Base-by-base conservation (phyloP, 495 filamentous ascomycete genomes). In the Podospora tetraspora region DNA sequence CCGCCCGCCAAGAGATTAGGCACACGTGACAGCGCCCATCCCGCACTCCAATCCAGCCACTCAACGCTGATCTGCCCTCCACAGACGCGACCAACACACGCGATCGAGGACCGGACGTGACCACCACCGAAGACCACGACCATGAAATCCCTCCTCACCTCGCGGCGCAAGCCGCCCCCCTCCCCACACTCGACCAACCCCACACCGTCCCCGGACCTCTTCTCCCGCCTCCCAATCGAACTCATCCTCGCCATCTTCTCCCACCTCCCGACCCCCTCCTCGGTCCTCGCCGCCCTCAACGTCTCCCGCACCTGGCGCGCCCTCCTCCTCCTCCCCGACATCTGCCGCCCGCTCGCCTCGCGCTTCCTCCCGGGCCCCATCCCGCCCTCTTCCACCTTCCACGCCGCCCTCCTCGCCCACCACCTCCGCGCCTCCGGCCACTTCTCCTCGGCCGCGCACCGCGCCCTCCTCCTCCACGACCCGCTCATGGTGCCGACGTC, bases 271-370 rank as follows among this genome's bases (percentile, higher is more conserved):
- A 64, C 23, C 61, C 22, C 62, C 22, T 56, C 61, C 61, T 62
- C 64, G 57, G 27, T 64, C 62, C 37, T 69, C 67, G 58, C 67
- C 21, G 52, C 37, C 16, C 67, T 64, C 52, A 63, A 69, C 62
- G 67, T 69, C 61, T 64, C 56, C 56, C 67, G 57, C 61, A 22
- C 61, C 56, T 69, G 67, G 67, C 67, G 67, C 30, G 19, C n/a
- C 61, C 21, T 69, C 22, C 21, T 64, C 16, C 57, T 63, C n/a
- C 32, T 57, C 7, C 61, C 61, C 61, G 67, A 69, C n/a, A 69
- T 69, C 58, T 69, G 56, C 30, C 37, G 24, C 22, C 22, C 67
- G 16, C 29, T 69, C 30, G 61, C 67, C 16, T 21, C 32, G n/a
- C 67, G 43, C 27, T 37, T 59, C 16, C 37, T 7, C 67, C 67